Conservation (phyloP, 305 asterid genomes). For the Rubia peregrina region DNA sequence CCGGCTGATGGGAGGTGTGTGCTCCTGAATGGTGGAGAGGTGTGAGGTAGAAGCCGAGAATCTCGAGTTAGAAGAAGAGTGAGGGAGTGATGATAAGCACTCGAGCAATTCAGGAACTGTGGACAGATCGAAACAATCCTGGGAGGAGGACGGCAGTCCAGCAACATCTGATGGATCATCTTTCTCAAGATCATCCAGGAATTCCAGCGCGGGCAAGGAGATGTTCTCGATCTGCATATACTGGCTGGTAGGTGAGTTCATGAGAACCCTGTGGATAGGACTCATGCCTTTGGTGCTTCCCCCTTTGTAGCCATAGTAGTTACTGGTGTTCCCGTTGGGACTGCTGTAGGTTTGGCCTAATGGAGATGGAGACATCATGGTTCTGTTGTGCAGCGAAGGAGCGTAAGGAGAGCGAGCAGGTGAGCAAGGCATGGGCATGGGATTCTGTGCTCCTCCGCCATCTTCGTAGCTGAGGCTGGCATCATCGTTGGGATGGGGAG, state of each 20-base stretch:
- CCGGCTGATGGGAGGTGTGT: background rate
- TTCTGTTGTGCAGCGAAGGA: background rate
- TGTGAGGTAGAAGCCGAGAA: slow-evolving; percentile 19
- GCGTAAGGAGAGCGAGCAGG: slow-evolving; percentile 38
- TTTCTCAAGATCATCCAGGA: slow-evolving; percentile 40
- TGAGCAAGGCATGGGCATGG: slow-evolving; percentile 30
- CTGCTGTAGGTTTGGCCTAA: slow-evolving; percentile 18
- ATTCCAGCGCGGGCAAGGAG: slow-evolving; percentile 57
- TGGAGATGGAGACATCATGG: slow-evolving; percentile 30
- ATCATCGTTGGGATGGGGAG: background rate
- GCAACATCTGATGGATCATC: slow-evolving; percentile 27
- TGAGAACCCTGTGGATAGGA: slow-evolving; percentile 61
- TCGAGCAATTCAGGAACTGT: slow-evolving; percentile 48
- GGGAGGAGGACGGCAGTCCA: slow-evolving; percentile 23
- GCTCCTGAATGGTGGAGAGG: background rate
- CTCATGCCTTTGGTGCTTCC: slow-evolving; percentile 55
- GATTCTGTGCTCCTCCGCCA: slow-evolving; percentile 19
- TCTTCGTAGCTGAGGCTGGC: background rate
- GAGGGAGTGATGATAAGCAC: slow-evolving; percentile 35
- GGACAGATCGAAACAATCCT: slow-evolving; percentile 31
- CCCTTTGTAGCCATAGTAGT: background rate
- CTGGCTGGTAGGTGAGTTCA: slow-evolving; percentile 50
- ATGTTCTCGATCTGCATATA: slow-evolving; percentile 54
- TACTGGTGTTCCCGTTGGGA: background rate
- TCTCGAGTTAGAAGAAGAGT: slow-evolving; percentile 21